These are phyloP conservation scores for Alternaria tenuissima DNA, from an alignment of 2,329 filamentous ascomycete species.

Conservation along the genomic window DNA sequence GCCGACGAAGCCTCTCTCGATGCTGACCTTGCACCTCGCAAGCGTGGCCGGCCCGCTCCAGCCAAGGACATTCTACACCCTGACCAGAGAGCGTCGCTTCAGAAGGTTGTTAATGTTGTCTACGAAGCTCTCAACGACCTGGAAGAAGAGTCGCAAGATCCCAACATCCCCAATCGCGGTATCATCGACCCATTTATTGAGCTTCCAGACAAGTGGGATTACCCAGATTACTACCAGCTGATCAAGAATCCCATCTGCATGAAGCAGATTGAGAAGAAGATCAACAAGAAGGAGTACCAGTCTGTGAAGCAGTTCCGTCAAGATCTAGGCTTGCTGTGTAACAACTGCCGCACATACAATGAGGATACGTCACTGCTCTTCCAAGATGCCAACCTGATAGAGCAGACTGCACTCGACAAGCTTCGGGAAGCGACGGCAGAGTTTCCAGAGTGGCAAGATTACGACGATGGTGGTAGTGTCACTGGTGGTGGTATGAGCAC, in stretches of 20 bases:
- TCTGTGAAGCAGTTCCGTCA: slow-evolving; percentile 79
- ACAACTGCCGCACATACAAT: slow-evolving; percentile 94
- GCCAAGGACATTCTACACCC: slow-evolving; percentile 73
- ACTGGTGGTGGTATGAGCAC: slow-evolving; percentile 58
- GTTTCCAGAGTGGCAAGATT: slow-evolving; percentile 66
- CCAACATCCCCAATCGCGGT: slow-evolving; percentile 70
- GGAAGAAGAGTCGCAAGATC: slow-evolving; percentile 75
- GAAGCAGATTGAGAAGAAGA: slow-evolving; percentile 92
- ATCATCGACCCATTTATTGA: slow-evolving; percentile 96
- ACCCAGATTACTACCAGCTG: slow-evolving; percentile 93
- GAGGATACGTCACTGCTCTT: slow-evolving; percentile 94
- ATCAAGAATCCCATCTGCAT: slow-evolving; percentile 94
- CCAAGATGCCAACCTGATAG: slow-evolving; percentile 89
- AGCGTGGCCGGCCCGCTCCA: slow-evolving; percentile 69
- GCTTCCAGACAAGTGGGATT: slow-evolving; percentile 85
- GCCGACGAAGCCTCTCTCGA: slow-evolving; percentile 72
- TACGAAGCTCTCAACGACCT: slow-evolving; percentile 84
- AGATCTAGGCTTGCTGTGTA: slow-evolving; percentile 85
- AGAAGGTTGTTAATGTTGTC: slow-evolving; percentile 78
- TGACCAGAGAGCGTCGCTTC: slow-evolving; percentile 77
- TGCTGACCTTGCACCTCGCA: slow-evolving; percentile 70
- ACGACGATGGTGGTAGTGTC: slow-evolving; percentile 60
- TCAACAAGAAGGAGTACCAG: slow-evolving; percentile 94
- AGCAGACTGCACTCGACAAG: slow-evolving; percentile 65
- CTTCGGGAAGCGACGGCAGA: slow-evolving; percentile 63